These are phyloP conservation scores for Beauveria brongniartii DNA, from an alignment of 2,329 filamentous ascomycete species.

Conservation along the genomic window DNA sequence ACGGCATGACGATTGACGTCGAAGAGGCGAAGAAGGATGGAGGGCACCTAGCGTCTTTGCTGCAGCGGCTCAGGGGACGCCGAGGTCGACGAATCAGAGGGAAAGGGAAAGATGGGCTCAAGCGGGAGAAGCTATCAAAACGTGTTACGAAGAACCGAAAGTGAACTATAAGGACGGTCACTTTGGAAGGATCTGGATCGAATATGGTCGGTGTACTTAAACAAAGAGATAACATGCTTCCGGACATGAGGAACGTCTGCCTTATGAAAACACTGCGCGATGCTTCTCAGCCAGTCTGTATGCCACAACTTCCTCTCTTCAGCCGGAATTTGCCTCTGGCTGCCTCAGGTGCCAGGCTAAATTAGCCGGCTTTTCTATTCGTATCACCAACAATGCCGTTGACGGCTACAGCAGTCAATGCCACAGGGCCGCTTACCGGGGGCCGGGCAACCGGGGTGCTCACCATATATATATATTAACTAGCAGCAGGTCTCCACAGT, in stretches of 20 bases:
- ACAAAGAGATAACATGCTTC: too few relatives aligned
- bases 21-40: constrained; percentile 18
- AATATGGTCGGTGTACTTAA: not conserved
- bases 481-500: not conserved
- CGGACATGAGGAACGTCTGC: too few relatives aligned
- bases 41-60: constrained; percentile 17
- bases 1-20: constrained; percentile 15
- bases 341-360: accelerated
- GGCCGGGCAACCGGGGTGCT: not conserved
- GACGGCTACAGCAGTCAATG: not conserved
- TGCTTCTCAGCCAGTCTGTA: not conserved
- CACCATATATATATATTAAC: too few relatives aligned
- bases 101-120: not conserved
- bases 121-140: not conserved
- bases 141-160: not conserved
- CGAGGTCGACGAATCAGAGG: constrained; percentile 45
- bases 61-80: constrained; percentile 12
- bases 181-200: not conserved
- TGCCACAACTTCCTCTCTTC: not conserved
- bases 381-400: not conserved
- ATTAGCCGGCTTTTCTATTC: not conserved
- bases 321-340: not conserved
- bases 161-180: not conserved
- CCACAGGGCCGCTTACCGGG: not conserved
- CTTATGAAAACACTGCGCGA: not conserved